Evolutionary conservation across 768 basidiomycete species (phyloP).

Genomic region (Albatrellus ellisii): DNA sequence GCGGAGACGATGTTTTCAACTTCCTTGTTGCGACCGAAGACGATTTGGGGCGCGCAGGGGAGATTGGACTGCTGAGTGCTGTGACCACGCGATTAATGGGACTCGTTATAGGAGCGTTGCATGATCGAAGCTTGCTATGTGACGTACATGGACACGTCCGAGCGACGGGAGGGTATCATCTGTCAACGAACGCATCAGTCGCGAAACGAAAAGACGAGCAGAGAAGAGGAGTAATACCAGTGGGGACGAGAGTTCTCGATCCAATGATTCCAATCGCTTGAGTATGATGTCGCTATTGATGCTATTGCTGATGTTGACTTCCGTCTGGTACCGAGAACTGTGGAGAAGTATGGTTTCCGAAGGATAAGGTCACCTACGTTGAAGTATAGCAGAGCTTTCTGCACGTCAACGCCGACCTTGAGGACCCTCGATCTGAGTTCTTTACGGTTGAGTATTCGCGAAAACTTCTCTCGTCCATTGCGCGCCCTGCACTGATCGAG

Average conservation of each 20-base stretch:
- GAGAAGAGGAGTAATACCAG: neutral
- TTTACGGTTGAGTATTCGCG: neutral
- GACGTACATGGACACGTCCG: neutral
- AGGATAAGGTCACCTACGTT: neutral
- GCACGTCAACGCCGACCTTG: neutral
- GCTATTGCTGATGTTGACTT: neutral
- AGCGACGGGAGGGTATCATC: too few species aligned
- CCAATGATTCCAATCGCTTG: neutral
- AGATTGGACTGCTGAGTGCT: neutral
- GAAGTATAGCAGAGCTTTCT: neutral
- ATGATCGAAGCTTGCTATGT: neutral
- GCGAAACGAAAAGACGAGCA: neutral
- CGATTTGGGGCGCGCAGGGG: slow-evolving; percentile 4
- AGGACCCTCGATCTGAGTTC: neutral
- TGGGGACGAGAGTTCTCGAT: neutral
- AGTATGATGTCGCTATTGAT: neutral
- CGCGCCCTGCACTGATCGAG: neutral
- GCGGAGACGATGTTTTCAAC: slow-evolving; percentile 2
- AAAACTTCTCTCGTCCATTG: neutral
- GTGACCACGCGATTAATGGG: neutral
- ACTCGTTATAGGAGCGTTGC: neutral
- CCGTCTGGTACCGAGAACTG: neutral
- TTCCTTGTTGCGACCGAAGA: slow-evolving; percentile 10
- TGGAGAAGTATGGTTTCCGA: neutral
- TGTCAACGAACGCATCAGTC: neutral